phyloP scores from a whole-genome alignment of 2,329 filamentous ascomycete species.

The Magnaporthiopsis incrustans region DNA sequence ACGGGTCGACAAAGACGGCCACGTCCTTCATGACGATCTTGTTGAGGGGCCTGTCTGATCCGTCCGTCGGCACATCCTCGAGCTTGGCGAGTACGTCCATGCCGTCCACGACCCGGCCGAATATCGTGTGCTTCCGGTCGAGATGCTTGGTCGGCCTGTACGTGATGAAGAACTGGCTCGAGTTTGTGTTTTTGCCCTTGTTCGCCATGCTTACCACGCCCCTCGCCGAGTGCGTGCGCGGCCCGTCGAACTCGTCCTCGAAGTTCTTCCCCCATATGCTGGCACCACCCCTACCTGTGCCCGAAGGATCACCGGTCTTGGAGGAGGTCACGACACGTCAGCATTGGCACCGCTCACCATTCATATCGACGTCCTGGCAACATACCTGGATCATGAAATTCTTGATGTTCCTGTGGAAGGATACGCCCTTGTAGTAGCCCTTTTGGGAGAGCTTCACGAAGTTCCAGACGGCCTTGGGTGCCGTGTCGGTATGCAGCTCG shows the following conservation, averaged over 20 bases:
- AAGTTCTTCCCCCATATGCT: conserved; percentile 95
- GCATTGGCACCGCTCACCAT: too few relatives aligned
- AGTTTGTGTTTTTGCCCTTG: conserved; percentile 97
- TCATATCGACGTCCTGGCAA: too few relatives aligned
- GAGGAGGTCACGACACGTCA: background rate
- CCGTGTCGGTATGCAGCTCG: conserved; percentile 83
- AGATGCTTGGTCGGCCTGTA: conserved; percentile 81
- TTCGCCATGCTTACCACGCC: conserved; percentile 93
- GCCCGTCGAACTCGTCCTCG: conserved; percentile 85
- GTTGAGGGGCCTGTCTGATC: conserved; percentile 65
- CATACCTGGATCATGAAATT: conserved; percentile 89
- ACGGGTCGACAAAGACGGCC: conserved; percentile 85
- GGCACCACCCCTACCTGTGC: conserved; percentile 81
- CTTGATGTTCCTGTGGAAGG: conserved; percentile 89
- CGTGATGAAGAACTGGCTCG: conserved; percentile 87
- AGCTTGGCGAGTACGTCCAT: conserved; percentile 63
- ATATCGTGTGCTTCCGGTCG: conserved; percentile 95
- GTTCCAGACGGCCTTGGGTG: conserved; percentile 94
- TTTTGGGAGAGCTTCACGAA: conserved; percentile 82
- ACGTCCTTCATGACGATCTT: conserved; percentile 78
- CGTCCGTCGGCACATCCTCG: conserved; percentile 69
- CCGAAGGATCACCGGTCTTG: conserved; percentile 68
- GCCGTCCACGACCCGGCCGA: conserved; percentile 76
- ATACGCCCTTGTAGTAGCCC: conserved; percentile 78
- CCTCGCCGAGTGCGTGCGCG: conserved; percentile 70